phyloP scores from a whole-genome alignment of 2,329 filamentous ascomycete species.

The Pestalotiopsis sp. region DNA sequence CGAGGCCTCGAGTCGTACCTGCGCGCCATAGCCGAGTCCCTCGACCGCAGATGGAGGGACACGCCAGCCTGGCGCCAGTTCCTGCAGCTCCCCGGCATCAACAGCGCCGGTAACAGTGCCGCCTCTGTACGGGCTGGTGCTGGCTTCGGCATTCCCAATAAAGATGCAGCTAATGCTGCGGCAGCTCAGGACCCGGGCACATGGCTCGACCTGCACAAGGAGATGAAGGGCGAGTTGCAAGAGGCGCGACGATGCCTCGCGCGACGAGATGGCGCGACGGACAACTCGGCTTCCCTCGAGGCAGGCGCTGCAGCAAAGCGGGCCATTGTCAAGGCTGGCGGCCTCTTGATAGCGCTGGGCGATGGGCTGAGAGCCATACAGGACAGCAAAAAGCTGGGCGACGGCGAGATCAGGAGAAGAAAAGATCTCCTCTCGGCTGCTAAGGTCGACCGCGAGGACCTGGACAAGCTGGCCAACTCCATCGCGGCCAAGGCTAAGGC shows the following conservation, averaged over 20 bases:
- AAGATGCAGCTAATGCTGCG: constrained; percentile 38
- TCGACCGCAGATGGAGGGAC: constrained; percentile 78
- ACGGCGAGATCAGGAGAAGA: constrained; percentile 74
- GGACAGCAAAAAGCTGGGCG: constrained; percentile 61
- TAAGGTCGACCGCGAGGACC: constrained; percentile 72
- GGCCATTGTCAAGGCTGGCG: constrained; percentile 69
- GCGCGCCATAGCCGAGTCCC: constrained; percentile 69
- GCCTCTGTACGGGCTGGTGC: constrained; percentile 49
- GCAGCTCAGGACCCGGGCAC: constrained; percentile 63
- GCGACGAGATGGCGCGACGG: constrained; percentile 63
- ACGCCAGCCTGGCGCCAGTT: constrained; percentile 74
- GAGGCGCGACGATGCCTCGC: constrained; percentile 69
- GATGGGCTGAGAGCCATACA: constrained; percentile 65
- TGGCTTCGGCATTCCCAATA: constrained; percentile 33
- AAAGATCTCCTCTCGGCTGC: constrained; percentile 71
- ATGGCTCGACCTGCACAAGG: constrained; percentile 77
- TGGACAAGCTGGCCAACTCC: constrained; percentile 73
- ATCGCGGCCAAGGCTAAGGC: constrained; percentile 37
- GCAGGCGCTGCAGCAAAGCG: constrained; percentile 76
- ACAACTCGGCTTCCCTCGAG: constrained; percentile 53
- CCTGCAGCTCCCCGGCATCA: constrained; percentile 64
- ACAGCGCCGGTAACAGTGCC: constrained; percentile 50
- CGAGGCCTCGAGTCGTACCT: constrained; percentile 71
- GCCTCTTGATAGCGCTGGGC: constrained; percentile 64
- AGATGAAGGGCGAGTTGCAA: constrained; percentile 73